Base-by-base conservation (phyloP, 106 monocot species). In the Vanilla planifolia region DNA sequence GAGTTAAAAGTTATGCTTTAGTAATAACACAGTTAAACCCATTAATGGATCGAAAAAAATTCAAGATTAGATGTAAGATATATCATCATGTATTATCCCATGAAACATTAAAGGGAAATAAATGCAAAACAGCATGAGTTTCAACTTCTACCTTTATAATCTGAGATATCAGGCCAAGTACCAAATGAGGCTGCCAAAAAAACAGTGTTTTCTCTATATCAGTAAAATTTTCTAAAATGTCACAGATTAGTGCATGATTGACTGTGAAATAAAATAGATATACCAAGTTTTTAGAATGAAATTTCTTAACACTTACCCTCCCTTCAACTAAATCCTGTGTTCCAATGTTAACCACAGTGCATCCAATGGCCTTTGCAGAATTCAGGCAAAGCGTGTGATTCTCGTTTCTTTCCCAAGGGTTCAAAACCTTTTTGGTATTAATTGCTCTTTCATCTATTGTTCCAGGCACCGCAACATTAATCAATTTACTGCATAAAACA, bases 361-460 rank as follows among this genome's bases (percentile, higher is more conserved):
- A 85, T 3, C 85, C 85, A 74, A 85, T 85, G 61, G 85, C 85
- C 73, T 85, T 85, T 34, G 85, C 85, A 56, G 85, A 85, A 67
- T 85, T 85, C 59, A 85, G 72, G 50, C 85, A 85, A 39, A 85
- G 80, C 37, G 85, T 85, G 67, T 85, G 85, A 61, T 85, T 86
- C 65, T 81, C 93, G 50, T 85, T 93, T 60, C 85, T 85, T 67
- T 93, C 93, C 93, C 93, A 93, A 55, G 88, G 93, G 37, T 93
- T 93, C 51, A 85, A 42, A 29, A 71, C 76, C 33, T 65, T 34
- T 60, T 93, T 93, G 42, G 78, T 93, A 63, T 93, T 93, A 26
- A 93, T 93, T 32, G 93, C 93, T 58, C 93, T 76, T 74, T 88
- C 93, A 67, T 93, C 93, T 77, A 93, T 93, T 20, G 93, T 93